A percentile compares a stretch with the other conserved stretches of the same genome.
Conservation (phyloP, 768 basidiomycete genomes). For the Hericium coralloides region DNA sequence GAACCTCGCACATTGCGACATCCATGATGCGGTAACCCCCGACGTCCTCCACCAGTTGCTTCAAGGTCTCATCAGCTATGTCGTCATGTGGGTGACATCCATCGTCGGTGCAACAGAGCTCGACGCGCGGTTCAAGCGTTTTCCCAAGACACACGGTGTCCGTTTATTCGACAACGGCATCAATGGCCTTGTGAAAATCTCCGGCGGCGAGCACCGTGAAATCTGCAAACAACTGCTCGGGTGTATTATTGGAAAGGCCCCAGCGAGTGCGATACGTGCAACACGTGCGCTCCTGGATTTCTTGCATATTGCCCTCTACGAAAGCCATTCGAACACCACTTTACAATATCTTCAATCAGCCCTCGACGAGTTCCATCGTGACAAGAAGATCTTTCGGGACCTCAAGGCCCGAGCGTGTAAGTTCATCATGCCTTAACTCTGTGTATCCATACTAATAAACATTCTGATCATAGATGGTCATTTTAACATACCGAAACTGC, state of each 20-base stretch:
- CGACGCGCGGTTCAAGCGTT: constrained; percentile 26
- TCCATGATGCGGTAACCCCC: constrained; percentile 29
- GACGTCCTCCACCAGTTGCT: constrained; percentile 40
- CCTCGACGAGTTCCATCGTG: constrained; percentile 27
- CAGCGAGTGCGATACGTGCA: neutral
- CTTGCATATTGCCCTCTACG: constrained; percentile 27
- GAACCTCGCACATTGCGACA: constrained; percentile 14
- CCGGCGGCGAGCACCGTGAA: constrained; percentile 33
- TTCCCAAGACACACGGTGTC: constrained; percentile 24
- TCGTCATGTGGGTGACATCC: constrained; percentile 21
- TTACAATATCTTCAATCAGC: constrained; percentile 20
- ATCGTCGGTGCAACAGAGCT: constrained; percentile 20
- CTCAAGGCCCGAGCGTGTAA: constrained; percentile 8
- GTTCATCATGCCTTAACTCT: too few relatives aligned
- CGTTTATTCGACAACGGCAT: constrained; percentile 37
- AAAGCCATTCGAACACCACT: constrained; percentile 21
- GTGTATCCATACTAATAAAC: too few relatives aligned
- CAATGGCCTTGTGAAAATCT: constrained; percentile 31
- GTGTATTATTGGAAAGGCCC: neutral
- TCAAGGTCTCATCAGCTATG: constrained; percentile 38
- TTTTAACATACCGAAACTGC: constrained; percentile 37
- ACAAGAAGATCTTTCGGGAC: constrained; percentile 28
- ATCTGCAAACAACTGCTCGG: constrained; percentile 16
- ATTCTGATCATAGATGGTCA: constrained; percentile 16
- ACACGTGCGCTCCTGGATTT: constrained; percentile 24